Base-by-base conservation (phyloP, 441 rosid species). In the Raphanus hybrid region DNA sequence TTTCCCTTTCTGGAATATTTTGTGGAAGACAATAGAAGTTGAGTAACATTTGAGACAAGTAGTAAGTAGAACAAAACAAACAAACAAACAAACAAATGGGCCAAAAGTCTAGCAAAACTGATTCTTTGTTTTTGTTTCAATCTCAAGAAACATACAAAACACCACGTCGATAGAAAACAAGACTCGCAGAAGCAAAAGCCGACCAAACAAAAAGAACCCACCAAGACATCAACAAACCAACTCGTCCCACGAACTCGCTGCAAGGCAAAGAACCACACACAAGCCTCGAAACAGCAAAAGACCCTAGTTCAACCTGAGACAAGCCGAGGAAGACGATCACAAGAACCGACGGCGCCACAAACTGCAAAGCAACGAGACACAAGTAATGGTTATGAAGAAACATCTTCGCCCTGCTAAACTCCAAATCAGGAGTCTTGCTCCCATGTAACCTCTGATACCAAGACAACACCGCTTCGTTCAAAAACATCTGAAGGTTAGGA, bases 371-470 rank as follows among this genome's bases (percentile, higher is more conserved):
- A 0, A 82, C 91, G 5, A 92, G 93, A 78, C 98, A 92, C 41
- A 92, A 78, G 91, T 77, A 92, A 73, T 94, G 98, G 74, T 94
- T 94, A 80, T 94, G 97, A 76, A 92, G 86, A 64, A 94, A 94
- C 76, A 94, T 93, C 87, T 94, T 92, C 0, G 97, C 98, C 74
- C 97, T 85, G 20, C 98, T 94, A 60, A 88, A 94, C 39, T 92
- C 98, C 82, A 92, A 80, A 82, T 94, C 98, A 4, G 95, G 97
- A 78, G 87, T 84, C 75, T 86, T 94, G 78, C 95, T 90, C 9
- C 92, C 91, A 64, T 94, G 98, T 77, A 94, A 78, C 70, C 97
- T 86, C 79, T 94, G 98, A 78, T 94, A 94, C 98, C 98, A 94
- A 0, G 92, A 91, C 8, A 94, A 75, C 62, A 94, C 85, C 0